Evolutionary conservation across 2,329 filamentous ascomycete genomes (phyloP), one percentile per base, ranked within the genome.

Genomic region (Hymenotorrendiella dingleyae): DNA sequence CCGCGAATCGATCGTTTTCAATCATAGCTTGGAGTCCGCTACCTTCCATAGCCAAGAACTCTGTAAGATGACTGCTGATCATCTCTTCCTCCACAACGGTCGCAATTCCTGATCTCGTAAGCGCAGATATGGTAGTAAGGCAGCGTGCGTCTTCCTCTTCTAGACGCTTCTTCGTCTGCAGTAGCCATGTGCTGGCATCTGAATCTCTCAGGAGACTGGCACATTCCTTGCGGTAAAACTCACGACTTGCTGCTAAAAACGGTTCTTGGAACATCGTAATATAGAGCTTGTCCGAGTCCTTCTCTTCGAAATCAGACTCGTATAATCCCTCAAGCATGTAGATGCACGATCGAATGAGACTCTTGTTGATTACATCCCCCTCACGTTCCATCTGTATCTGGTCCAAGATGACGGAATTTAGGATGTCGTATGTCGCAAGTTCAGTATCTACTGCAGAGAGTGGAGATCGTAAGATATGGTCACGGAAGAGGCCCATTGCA

Each of bases 301-400:
- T 76, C 59, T 95, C 89, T 4, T 81, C 74, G n/a, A n/a, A n/a
- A 43, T 89, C 78, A 0, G 81, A 82, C 62, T 94, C 85, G 61
- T 95, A 94, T 0, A 98, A 72, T 6, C 80, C 80, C 60, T 94
- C 91, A 5, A 98, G 73, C 89, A 98, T 96, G 54, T 85, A 82
- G 3, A 88, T 77, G 60, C 87, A 91, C 39, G 86, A 84, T 52
- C 87, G 84, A 54, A 97, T 79, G 4, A 95, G 71, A 26, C 79
- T 76, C 54, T 86, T 82, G 62, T 97, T 86, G 47, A 97, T 90
- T 11, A 87, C 77, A 55, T 96, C 89, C 21, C 91, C 93, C 45
- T 89, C 82, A 21, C 93, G 76, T 63, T 97, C 93, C 81, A 96
- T 89, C 48, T 85, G 80, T 52, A 98, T 85, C 65, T 96, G 86